Conservation (phyloP, 495 filamentous ascomycete species). For the Penicillium paradoxum region DNA sequence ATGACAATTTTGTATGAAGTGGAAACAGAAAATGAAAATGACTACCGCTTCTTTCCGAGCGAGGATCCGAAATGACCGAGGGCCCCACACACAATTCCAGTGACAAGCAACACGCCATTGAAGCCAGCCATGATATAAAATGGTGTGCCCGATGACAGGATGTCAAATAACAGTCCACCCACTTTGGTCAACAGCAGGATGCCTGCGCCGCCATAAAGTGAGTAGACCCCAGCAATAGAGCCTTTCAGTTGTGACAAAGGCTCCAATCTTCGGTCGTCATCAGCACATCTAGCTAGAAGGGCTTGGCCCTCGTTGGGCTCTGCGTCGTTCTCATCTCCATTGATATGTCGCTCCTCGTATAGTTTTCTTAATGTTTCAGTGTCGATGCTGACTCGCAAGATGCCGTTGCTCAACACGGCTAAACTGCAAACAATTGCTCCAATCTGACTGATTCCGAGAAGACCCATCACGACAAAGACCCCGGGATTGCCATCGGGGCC, state of each 20-base stretch:
- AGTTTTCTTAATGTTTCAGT: conserved; percentile 31
- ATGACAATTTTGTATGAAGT: neutral
- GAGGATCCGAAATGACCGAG: conserved; percentile 21
- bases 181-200: conserved; percentile 89
- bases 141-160: conserved; percentile 61
- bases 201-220: conserved; percentile 81
- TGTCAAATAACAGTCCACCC: conserved; percentile 82
- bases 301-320: conserved; percentile 31
- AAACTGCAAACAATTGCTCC: conserved; percentile 92
- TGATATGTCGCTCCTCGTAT: conserved; percentile 24
- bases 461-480: conserved; percentile 69
- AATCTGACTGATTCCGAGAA: conserved; percentile 88
- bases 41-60: conserved; percentile 5
- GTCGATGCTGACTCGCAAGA: conserved; percentile 46
- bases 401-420: conserved; percentile 73
- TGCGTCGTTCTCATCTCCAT: conserved; percentile 12
- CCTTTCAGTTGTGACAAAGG: conserved; percentile 66
- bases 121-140: conserved; percentile 92
- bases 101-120: conserved; percentile 65
- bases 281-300: conserved; percentile 22
- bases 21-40: neutral
- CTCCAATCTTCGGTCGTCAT: conserved; percentile 22
- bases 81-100: conserved; percentile 42
- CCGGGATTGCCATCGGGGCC: conserved; percentile 51
- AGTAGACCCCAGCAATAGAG: conserved; percentile 90